Conservation (phyloP, 768 basidiomycete genomes). For the Boletus rufocinnamomeus region DNA sequence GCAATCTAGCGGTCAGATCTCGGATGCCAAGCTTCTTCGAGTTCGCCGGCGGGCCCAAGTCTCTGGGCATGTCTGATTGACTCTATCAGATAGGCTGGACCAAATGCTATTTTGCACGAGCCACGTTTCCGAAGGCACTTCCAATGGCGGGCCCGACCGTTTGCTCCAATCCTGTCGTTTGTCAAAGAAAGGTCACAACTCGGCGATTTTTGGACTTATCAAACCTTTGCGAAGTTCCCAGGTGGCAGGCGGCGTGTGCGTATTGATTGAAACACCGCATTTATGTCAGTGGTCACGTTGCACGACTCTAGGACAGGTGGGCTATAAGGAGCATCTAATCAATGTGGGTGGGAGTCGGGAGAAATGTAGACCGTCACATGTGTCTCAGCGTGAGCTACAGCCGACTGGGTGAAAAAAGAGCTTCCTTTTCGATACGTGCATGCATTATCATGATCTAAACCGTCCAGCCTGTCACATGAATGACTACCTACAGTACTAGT, state of each 20-base stretch:
- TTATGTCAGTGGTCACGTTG: slow-evolving; percentile 9
- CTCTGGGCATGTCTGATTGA: slow-evolving; percentile 1
- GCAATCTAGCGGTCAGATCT: slow-evolving; percentile 1
- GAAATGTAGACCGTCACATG: background rate
- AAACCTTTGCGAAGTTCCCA: slow-evolving; percentile 9
- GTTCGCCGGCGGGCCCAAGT: background rate
- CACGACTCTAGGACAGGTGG: background rate
- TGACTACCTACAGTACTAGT: background rate
- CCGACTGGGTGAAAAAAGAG: background rate
- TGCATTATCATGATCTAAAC: background rate
- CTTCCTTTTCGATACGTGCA: background rate
- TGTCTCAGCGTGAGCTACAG: background rate
- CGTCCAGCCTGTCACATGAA: too few species aligned
- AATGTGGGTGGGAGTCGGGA: background rate
- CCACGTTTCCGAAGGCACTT: slow-evolving; percentile 2
- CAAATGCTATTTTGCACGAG: background rate
- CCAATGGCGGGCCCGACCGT: background rate
- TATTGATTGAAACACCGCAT: slow-evolving; percentile 1
- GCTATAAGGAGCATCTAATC: background rate
- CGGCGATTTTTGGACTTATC: background rate
- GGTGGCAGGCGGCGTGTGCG: background rate
- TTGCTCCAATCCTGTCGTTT: background rate
- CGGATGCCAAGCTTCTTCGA: slow-evolving; percentile 2
- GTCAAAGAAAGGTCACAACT: slow-evolving; percentile 6
- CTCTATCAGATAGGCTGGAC: background rate